Percentiles rank a stretch among this genome's conserved stretches.
Conservation (phyloP, 2,329 filamentous ascomycete genomes). For the Fusarium verticillioides region DNA sequence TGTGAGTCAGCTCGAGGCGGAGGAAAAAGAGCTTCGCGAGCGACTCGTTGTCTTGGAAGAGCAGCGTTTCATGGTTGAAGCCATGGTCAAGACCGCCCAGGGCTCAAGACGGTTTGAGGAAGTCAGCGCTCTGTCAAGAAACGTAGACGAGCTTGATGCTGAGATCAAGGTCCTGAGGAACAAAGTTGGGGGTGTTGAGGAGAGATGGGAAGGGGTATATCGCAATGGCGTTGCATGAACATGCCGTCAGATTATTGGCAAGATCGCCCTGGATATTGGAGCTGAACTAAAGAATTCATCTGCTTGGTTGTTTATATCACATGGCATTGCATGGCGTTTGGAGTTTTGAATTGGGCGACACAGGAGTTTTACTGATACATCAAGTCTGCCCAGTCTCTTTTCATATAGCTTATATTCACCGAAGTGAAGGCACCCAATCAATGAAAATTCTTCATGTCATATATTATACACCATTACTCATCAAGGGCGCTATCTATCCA, state of each 20-base stretch:
- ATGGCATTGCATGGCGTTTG: conserved; percentile 52
- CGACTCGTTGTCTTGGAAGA: conserved; percentile 87
- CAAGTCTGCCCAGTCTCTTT: conserved; percentile 4
- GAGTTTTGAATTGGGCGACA: conserved; percentile 27
- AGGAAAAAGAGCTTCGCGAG: conserved; percentile 86
- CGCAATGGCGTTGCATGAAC: conserved; percentile 43
- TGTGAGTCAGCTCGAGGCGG: conserved; percentile 74
- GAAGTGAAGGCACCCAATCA: conserved; percentile 6
- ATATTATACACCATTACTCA: conserved; percentile 26
- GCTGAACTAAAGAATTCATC: background rate
- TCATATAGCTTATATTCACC: background rate
- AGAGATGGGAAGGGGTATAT: conserved; percentile 66
- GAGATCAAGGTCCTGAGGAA: conserved; percentile 78
- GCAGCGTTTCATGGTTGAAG: conserved; percentile 87
- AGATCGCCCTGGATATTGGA: background rate
- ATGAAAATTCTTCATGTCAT: conserved; percentile 29
- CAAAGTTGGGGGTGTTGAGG: conserved; percentile 75
- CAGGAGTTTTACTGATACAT: background rate
- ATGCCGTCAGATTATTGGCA: background rate
- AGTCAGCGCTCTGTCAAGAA: conserved; percentile 80
- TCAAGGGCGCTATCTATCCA: conserved; percentile 10
- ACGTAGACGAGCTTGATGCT: conserved; percentile 81
- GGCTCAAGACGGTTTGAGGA: conserved; percentile 86
- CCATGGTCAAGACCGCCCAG: conserved; percentile 84
- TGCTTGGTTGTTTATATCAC: conserved; percentile 13